A percentile compares a stretch with the other conserved stretches of the same genome.
These are phyloP conservation scores for Glycine tomentella DNA, from an alignment of 306 rosid genomes.

Conservation along the genomic window DNA sequence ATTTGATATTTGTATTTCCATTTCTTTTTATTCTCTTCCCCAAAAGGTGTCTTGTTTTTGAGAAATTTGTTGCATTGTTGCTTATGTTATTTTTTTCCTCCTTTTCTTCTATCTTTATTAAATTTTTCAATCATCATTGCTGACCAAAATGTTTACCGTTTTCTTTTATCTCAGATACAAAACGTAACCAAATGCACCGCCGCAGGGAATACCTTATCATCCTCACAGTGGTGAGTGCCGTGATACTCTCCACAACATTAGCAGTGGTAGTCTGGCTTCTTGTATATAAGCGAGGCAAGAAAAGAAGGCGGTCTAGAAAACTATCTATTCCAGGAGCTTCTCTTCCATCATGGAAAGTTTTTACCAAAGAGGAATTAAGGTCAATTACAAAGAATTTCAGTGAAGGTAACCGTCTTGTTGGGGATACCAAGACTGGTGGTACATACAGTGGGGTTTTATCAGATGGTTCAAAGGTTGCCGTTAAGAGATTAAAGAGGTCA, in stretches of 20 bases:
- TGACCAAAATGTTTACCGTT: slow-evolving; percentile 25
- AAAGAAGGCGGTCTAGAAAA: slow-evolving; percentile 85
- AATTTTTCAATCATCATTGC: slow-evolving; percentile 22
- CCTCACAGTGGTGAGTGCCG: slow-evolving; percentile 88
- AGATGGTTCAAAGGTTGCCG: slow-evolving; percentile 94
- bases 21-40: slow-evolving; percentile 25
- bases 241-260: slow-evolving; percentile 82
- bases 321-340: slow-evolving; percentile 72
- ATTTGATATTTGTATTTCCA: slow-evolving; percentile 11
- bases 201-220: slow-evolving; percentile 89
- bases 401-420: slow-evolving; percentile 94
- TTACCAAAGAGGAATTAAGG: slow-evolving; percentile 89
- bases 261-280: slow-evolving; percentile 96
- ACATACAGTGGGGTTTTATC: slow-evolving; percentile 86
- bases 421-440: slow-evolving; percentile 95
- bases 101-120: slow-evolving; percentile 9
- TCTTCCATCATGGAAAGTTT: slow-evolving; percentile 92
- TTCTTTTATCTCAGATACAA: slow-evolving; percentile 56
- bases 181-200: slow-evolving; percentile 79
- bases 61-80: slow-evolving; percentile 18
- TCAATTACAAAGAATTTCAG: slow-evolving; percentile 93
- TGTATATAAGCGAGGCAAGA: slow-evolving; percentile 82
- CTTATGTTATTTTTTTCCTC: neutral
- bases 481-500: slow-evolving; percentile 91
- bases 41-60: slow-evolving; percentile 8